A percentile compares a stretch with the other conserved stretches of the same genome.
Conservation (phyloP, 495 filamentous ascomycete species). For the Cercophora samala region DNA sequence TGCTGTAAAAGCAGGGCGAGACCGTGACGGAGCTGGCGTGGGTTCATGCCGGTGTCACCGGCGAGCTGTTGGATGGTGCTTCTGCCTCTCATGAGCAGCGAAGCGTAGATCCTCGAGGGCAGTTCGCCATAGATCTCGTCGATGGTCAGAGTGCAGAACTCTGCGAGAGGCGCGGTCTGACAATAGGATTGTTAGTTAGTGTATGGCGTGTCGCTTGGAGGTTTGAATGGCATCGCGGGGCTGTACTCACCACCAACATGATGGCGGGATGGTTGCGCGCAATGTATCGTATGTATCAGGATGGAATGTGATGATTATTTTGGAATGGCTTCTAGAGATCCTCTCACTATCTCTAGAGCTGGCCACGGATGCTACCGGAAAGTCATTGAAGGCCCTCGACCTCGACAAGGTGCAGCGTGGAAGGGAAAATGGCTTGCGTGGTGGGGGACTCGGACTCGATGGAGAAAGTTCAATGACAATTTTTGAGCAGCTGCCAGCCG, state of each 20-base stretch:
- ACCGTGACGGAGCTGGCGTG: slow-evolving; percentile 68
- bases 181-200: slow-evolving; percentile 9
- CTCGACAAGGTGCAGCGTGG: slow-evolving; percentile 16
- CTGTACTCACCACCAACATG: slow-evolving; percentile 42
- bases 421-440: slow-evolving; percentile 22
- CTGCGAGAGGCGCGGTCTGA: slow-evolving; percentile 59
- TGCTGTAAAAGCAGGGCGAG: slow-evolving; percentile 83
- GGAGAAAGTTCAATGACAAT: slow-evolving; percentile 15
- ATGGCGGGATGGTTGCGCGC: slow-evolving; percentile 15
- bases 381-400: slow-evolving; percentile 45
- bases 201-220: neutral
- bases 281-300: slow-evolving; percentile 10
- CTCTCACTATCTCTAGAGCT: slow-evolving; percentile 71
- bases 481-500: slow-evolving; percentile 24
- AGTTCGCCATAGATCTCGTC: slow-evolving; percentile 86
- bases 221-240: slow-evolving; percentile 20
- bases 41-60: slow-evolving; percentile 63
- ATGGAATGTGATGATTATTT: slow-evolving; percentile 14
- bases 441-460: slow-evolving; percentile 29
- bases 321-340: slow-evolving; percentile 58
- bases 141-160: slow-evolving; percentile 87
- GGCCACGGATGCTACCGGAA: slow-evolving; percentile 60
- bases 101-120: slow-evolving; percentile 76
- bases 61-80: slow-evolving; percentile 64
- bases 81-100: slow-evolving; percentile 72